These are phyloP conservation scores for Danielia reshetovae DNA, from an alignment of 805 yeast genomes.

Conservation along the genomic window DNA sequence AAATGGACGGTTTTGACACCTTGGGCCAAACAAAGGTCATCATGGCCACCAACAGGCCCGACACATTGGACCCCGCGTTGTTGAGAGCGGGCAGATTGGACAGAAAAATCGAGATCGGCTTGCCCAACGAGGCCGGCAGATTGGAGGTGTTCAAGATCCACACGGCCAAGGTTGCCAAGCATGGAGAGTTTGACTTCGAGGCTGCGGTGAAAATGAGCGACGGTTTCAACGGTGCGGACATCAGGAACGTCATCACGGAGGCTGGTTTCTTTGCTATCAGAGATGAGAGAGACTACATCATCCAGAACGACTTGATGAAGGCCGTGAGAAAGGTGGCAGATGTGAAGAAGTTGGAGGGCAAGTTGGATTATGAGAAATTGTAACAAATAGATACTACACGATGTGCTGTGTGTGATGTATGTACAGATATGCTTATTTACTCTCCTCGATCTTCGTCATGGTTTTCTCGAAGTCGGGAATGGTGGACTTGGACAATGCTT, in stretches of 20 bases:
- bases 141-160: slow-evolving; percentile 93
- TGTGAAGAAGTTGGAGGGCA: slow-evolving; percentile 94
- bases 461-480: slow-evolving; percentile 31
- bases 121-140: slow-evolving; percentile 95
- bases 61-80: slow-evolving; percentile 94
- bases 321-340: slow-evolving; percentile 98
- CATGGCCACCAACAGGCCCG: slow-evolving; percentile 99
- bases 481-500: slow-evolving; percentile 28
- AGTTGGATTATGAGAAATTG: slow-evolving; percentile 90
- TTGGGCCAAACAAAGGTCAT: slow-evolving; percentile 95
- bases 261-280: slow-evolving; percentile 98
- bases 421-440: slow-evolving; percentile 7
- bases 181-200: slow-evolving; percentile 95
- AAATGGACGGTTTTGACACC: slow-evolving; percentile 98
- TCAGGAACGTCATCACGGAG: slow-evolving; percentile 95
- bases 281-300: slow-evolving; percentile 92
- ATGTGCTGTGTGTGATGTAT: slow-evolving; percentile 3
- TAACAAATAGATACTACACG: slow-evolving; percentile 23
- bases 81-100: slow-evolving; percentile 97
- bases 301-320: slow-evolving; percentile 93
- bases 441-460: slow-evolving; percentile 16
- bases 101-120: slow-evolving; percentile 90
- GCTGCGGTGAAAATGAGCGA: slow-evolving; percentile 98
- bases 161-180: slow-evolving; percentile 76
- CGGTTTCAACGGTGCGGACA: slow-evolving; percentile 98